phyloP scores from a whole-genome alignment of 192 early-diverging fungal species.

The Mortierella antarctica region DNA sequence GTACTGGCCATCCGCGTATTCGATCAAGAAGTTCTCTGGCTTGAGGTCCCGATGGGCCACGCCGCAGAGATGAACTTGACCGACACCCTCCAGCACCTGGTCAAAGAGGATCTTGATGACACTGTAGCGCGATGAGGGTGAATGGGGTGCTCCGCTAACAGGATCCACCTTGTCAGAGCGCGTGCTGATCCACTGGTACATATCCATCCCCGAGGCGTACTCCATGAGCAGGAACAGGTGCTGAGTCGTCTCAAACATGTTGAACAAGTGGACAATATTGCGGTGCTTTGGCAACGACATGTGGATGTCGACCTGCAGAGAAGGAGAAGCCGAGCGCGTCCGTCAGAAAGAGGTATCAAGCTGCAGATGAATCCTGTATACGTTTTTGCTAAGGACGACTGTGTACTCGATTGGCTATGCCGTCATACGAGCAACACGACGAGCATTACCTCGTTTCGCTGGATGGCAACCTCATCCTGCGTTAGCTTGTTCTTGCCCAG shows the following conservation, averaged over 20 bases:
- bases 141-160: conserved; percentile 58
- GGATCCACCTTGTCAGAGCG: conserved; percentile 52
- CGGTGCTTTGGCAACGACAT: conserved; percentile 66
- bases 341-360: not conserved
- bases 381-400: not conserved
- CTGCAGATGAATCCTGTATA: not conserved
- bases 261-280: conserved; percentile 71
- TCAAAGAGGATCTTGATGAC: conserved; percentile 77
- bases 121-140: conserved; percentile 64
- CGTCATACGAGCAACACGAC: no score
- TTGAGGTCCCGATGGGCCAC: conserved; percentile 94
- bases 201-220: conserved; percentile 63
- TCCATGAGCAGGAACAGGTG: conserved; percentile 80
- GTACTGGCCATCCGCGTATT: conserved; percentile 38
- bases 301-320: conserved; percentile 60
- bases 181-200: conserved; percentile 63
- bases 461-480: conserved; percentile 71
- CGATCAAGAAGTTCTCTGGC: conserved; percentile 78
- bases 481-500: conserved; percentile 73
- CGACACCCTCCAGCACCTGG: conserved; percentile 79
- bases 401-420: not conserved
- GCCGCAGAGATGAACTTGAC: conserved; percentile 77
- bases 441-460: conserved; percentile 69
- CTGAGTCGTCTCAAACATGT: conserved; percentile 76
- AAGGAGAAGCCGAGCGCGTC: not conserved